Evolutionary conservation across 192 early-diverging fungal species (phyloP), one percentile per base, ranked within the genome.

Genomic region (Linnemannia elongata): DNA sequence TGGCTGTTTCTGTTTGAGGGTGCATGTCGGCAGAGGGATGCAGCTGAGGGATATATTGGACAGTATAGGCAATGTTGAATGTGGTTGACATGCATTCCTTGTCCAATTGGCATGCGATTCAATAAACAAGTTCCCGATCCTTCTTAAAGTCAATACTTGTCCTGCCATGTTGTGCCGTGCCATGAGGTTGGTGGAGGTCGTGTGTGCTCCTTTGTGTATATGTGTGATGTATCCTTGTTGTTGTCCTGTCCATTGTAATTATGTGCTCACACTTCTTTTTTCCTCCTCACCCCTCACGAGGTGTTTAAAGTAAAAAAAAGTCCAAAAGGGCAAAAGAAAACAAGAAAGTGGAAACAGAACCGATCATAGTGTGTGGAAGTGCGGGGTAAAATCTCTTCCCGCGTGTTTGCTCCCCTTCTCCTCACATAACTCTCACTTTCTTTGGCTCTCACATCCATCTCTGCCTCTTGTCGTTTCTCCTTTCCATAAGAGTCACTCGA

Each of bases 331-430:
- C 69, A 75, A 69, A 76, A 81, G 66, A 44, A 44, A 74, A 80
- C 27, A 57, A 39, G 38, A 38, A 39, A 80, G 12, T n/a, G 36
- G 39, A 42, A 42, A 72, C 39, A 72, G 18, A 49, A 81, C 38
- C 36, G 35, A 70, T 73, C 42, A 10, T 49, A 22, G 27, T 63
- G 44, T 49, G 27, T 17, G 39, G 18, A 12, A 35, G 45, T 74
- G 72, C 72, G 72, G 73, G 63, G 73, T 75, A 81, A 81, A 47
- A 72, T 72, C 72, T 36, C 39, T 27, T 72, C 66, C 78, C 72
- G 42, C 27, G 33, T 74, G 72, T 47, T 74, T 73, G 44, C 24
- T 45, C 30, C 22, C 30, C 15, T 27, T n/a, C 22, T 44, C 15
- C 42, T n/a, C 57, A 3, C 57, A n/a, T 9, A 6, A 39, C 38